Conservation (phyloP, 805 yeast species). For the Scheffersomyces ergatensis region DNA sequence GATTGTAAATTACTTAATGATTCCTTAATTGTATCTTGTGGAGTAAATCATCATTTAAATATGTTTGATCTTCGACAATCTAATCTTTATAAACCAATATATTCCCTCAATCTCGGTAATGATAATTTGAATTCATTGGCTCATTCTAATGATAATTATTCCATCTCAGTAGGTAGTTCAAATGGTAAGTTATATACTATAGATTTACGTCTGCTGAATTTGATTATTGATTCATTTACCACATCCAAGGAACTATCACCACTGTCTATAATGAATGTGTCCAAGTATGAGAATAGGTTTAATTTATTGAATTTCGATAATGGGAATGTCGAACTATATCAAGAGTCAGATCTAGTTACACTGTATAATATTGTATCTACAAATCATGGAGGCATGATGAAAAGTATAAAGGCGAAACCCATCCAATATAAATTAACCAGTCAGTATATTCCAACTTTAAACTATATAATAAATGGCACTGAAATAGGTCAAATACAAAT, state of each 20-base stretch:
- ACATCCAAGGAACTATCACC: too few species aligned
- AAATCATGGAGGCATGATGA: too few species aligned
- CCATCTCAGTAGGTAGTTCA: constrained; percentile 17
- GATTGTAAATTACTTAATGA: constrained; percentile 17
- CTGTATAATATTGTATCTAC: neutral
- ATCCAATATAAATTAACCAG: neutral
- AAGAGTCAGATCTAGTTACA: neutral
- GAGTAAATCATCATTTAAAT: constrained; percentile 18
- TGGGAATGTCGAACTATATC: constrained; percentile 8
- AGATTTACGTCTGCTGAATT: constrained; percentile 19
- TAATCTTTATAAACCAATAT: constrained; percentile 9
- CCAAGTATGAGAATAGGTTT: neutral
- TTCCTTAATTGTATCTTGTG: constrained; percentile 21
- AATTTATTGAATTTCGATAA: constrained; percentile 7
- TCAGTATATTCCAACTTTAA: constrained; percentile 1
- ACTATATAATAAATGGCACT: constrained; percentile 15
- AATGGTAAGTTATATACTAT: constrained; percentile 18
- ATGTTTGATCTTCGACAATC: constrained; percentile 20
- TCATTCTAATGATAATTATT: constrained; percentile 9
- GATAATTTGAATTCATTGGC: constrained; percentile 20
- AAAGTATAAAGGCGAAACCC: neutral
- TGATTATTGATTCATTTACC: constrained; percentile 7
- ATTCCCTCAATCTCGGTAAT: constrained; percentile 14
- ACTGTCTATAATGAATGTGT: constrained; percentile 4
- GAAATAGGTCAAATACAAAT: constrained; percentile 15